These are phyloP conservation scores for Ganoderma meredithae DNA, from an alignment of 1,284 basidiomycete species.

Conservation along the genomic window DNA sequence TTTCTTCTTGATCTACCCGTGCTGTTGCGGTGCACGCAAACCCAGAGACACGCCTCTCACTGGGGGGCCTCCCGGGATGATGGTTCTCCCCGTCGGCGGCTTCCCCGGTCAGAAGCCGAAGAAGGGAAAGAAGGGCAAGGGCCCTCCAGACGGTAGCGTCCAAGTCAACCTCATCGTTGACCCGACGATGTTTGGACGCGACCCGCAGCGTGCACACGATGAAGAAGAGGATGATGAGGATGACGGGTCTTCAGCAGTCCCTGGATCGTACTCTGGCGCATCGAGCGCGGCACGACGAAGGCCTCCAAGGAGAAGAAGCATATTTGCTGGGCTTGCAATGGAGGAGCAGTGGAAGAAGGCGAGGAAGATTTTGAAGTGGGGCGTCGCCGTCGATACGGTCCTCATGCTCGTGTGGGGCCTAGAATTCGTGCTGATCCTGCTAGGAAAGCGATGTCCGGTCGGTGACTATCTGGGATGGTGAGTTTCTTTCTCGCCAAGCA, in stretches of 20 bases:
- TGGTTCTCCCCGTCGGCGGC: constrained; percentile 67
- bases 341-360: constrained; percentile 69
- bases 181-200: constrained; percentile 59
- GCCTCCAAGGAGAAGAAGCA: constrained; percentile 50
- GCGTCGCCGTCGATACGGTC: constrained; percentile 56
- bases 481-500: constrained; percentile 36
- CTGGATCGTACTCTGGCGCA: constrained; percentile 39
- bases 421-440: constrained; percentile 64
- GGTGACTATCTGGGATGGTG: constrained; percentile 70
- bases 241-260: constrained; percentile 35
- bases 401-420: constrained; percentile 64
- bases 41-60: constrained; percentile 36
- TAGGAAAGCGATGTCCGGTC: constrained; percentile 67
- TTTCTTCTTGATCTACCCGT: constrained; percentile 65
- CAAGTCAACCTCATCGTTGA: constrained; percentile 79
- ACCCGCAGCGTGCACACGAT: constrained; percentile 42
- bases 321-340: constrained; percentile 68
- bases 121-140: constrained; percentile 44
- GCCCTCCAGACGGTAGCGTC: constrained; percentile 51
- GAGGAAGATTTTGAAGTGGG: constrained; percentile 59
- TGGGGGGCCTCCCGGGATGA: constrained; percentile 57
- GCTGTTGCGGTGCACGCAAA: constrained; percentile 51
- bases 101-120: constrained; percentile 49
- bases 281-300: constrained; percentile 34
- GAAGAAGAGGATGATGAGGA: constrained; percentile 44